Evolutionary conservation across 148 eudicot genomes (phyloP).

Genomic region (Selenicereus undatus): DNA sequence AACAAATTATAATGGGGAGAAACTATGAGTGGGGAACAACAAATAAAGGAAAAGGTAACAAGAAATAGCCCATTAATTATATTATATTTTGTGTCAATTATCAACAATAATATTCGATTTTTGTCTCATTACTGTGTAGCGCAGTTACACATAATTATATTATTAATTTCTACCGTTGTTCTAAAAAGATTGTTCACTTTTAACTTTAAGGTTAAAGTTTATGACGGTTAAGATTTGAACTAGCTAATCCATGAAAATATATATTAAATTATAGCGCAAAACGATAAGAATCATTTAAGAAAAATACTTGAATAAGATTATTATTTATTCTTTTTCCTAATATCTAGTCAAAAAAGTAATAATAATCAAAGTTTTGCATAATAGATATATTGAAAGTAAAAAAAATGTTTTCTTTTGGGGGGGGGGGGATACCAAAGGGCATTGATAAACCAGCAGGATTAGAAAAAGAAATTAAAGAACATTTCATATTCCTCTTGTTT

Average conservation of each 20-base stretch:
- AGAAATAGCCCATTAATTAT: constrained; percentile 24
- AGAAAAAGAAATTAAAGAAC: too few relatives aligned
- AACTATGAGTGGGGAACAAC: constrained; percentile 33
- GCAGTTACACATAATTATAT: not conserved
- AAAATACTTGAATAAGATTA: too few relatives aligned
- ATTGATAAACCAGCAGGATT: not conserved
- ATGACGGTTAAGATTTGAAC: too few relatives aligned
- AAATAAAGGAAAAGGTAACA: constrained; percentile 26
- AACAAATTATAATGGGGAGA: constrained; percentile 26
- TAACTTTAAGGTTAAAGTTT: too few relatives aligned
- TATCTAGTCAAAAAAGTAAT: too few relatives aligned
- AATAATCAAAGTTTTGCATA: too few relatives aligned
- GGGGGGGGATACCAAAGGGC: not conserved
- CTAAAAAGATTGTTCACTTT: not conserved
- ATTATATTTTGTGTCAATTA: not conserved
- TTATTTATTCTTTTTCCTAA: too few relatives aligned
- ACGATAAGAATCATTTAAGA: too few relatives aligned
- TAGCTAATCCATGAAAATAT: too few relatives aligned
- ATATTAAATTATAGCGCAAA: too few relatives aligned
- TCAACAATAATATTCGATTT: not conserved
- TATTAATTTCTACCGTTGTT: not conserved
- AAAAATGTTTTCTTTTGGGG: too few relatives aligned
- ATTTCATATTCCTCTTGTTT: not conserved
- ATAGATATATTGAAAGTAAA: too few relatives aligned
- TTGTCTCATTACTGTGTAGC: not conserved